Conservation (phyloP, 1,139 yeast genomes). For the Taphrina pruni region DNA sequence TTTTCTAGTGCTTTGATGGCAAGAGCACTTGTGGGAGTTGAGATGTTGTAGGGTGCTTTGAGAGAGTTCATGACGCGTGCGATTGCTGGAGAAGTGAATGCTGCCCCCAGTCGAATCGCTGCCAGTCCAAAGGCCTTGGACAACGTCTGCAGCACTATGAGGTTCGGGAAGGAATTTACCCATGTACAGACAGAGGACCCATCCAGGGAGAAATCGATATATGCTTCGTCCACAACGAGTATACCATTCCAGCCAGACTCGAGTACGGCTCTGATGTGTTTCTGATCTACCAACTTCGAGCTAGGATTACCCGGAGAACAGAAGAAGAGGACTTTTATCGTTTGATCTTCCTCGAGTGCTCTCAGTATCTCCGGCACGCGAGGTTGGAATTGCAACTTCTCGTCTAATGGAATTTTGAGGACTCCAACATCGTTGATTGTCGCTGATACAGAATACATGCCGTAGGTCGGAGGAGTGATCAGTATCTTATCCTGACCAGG, state of each 20-base stretch:
- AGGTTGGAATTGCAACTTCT: conserved; percentile 52
- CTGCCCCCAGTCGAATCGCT: conserved; percentile 87
- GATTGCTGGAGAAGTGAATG: conserved; percentile 67
- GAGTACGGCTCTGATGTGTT: conserved; percentile 61
- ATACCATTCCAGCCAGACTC: conserved; percentile 72
- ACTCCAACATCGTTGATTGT: conserved; percentile 83
- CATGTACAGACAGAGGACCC: conserved; percentile 79
- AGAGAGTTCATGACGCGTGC: conserved; percentile 76
- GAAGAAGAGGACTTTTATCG: conserved; percentile 70
- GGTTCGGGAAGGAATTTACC: conserved; percentile 79
- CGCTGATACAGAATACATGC: conserved; percentile 94
- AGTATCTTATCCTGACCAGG: conserved; percentile 84
- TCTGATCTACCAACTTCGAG: conserved; percentile 64
- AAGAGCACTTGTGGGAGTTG: conserved; percentile 75
- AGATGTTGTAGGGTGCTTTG: conserved; percentile 95
- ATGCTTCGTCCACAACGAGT: conserved; percentile 91
- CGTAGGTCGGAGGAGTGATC: conserved; percentile 94
- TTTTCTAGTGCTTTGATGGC: conserved; percentile 74
- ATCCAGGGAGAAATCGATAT: conserved; percentile 71
- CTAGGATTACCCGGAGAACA: conserved; percentile 99
- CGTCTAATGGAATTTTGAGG: conserved; percentile 70
- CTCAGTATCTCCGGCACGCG: conserved; percentile 57
- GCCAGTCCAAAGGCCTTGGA: conserved; percentile 97
- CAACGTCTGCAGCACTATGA: conserved; percentile 87
- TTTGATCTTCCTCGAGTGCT: conserved; percentile 55